phyloP scores from a whole-genome alignment of 768 basidiomycete species.

The Lentinus brumalis region DNA sequence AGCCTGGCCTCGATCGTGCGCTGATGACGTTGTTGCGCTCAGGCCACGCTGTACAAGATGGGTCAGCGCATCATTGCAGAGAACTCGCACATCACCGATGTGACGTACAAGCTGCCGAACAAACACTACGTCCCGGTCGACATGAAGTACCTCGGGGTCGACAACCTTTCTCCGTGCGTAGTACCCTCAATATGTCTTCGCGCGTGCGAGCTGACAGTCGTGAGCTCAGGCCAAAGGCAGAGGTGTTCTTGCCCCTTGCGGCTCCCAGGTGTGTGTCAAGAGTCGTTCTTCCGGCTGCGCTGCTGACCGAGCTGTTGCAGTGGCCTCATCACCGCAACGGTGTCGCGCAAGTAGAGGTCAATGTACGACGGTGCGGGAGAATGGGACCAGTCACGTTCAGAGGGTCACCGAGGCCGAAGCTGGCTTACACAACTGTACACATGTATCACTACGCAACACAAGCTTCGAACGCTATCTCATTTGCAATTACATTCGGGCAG shows the following conservation, averaged over 20 bases:
- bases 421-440: too few species aligned
- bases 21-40: constrained; percentile 6
- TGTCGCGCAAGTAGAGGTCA: constrained; percentile 33
- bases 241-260: constrained; percentile 84
- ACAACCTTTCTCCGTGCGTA: constrained; percentile 65
- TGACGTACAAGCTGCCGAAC: constrained; percentile 84
- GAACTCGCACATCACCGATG: constrained; percentile 57
- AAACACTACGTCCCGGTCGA: constrained; percentile 93
- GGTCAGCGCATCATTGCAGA: constrained; percentile 69
- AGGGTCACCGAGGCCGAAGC: background rate
- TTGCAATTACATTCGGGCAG: too few species aligned
- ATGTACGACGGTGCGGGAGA: too few species aligned
- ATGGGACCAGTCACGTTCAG: background rate
- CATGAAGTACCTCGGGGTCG: constrained; percentile 71
- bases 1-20: background rate
- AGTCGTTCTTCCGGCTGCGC: background rate
- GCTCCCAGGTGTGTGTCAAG: constrained; percentile 71
- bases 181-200: background rate
- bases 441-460: background rate
- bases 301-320: constrained; percentile 28
- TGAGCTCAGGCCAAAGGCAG: constrained; percentile 62
- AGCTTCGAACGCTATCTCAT: background rate
- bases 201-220: constrained; percentile 1
- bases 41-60: constrained; percentile 95
- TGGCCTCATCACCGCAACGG: constrained; percentile 63